Evolutionary conservation across 2,329 filamentous ascomycete genomes (phyloP).

Genomic region (Xylaria sp.): DNA sequence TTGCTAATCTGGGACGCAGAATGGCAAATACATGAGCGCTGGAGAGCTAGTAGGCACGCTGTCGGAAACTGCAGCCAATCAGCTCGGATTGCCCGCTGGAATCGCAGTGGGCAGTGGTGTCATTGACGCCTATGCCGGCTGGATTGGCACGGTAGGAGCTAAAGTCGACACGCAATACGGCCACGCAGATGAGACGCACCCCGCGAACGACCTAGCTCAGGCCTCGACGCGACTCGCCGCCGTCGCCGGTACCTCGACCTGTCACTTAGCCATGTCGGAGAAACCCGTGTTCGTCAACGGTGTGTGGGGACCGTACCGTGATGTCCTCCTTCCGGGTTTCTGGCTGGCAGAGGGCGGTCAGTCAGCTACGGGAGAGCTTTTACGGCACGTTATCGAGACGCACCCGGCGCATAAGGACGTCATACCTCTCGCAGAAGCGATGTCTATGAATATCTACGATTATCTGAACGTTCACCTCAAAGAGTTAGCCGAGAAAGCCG

Average conservation of each 20-base stretch:
- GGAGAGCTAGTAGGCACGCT: conserved; percentile 90
- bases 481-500: conserved; percentile 74
- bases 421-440: conserved; percentile 79
- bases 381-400: conserved; percentile 94
- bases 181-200: conserved; percentile 72
- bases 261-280: conserved; percentile 94
- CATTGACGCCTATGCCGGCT: conserved; percentile 97
- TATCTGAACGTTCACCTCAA: conserved; percentile 90
- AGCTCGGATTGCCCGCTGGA: conserved; percentile 85
- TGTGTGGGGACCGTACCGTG: conserved; percentile 96
- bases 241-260: conserved; percentile 96
- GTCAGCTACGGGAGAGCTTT: conserved; percentile 92
- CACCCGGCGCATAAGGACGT: conserved; percentile 91
- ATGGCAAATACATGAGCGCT: conserved; percentile 88
- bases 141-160: conserved; percentile 98
- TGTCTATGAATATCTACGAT: conserved; percentile 91
- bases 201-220: conserved; percentile 88
- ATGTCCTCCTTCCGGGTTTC: conserved; percentile 89
- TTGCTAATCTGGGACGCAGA: conserved; percentile 69
- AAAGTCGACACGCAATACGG: conserved; percentile 82
- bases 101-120: conserved; percentile 96
- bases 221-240: conserved; percentile 93
- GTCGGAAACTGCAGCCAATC: conserved; percentile 81
- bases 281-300: conserved; percentile 93
- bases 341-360: conserved; percentile 99